Percentiles rank a stretch among this genome's conserved stretches.
Conservation (phyloP, 768 basidiomycete species). For the Nidularia sp. region DNA sequence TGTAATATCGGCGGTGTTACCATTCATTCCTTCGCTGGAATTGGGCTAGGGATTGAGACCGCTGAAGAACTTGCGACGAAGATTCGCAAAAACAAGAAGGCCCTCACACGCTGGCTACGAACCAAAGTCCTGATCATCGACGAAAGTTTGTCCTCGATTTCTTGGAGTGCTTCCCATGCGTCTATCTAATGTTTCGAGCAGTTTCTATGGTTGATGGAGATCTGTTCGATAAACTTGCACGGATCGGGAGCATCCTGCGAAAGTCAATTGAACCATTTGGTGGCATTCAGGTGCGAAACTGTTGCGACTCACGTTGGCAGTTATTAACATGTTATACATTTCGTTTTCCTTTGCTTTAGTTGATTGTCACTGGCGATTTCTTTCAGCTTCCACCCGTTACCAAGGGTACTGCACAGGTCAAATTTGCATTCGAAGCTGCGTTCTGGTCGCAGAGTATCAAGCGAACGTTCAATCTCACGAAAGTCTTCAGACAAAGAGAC, state of each 20-base stretch:
- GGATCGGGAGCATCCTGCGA: constrained; percentile 62
- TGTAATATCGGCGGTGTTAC: constrained; percentile 97
- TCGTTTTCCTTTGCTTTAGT: constrained; percentile 33
- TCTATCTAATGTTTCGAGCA: too few species aligned
- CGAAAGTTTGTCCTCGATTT: constrained; percentile 46
- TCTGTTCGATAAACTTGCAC: constrained; percentile 85
- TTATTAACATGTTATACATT: too few species aligned
- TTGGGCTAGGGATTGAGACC: constrained; percentile 75
- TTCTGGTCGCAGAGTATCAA: constrained; percentile 72
- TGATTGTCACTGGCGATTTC: constrained; percentile 95
- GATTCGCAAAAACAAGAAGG: constrained; percentile 82
- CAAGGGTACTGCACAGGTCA: constrained; percentile 54
- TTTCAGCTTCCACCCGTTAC: constrained; percentile 95
- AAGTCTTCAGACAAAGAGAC: constrained; percentile 94
- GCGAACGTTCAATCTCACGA: constrained; percentile 86
- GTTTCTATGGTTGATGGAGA: constrained; percentile 98
- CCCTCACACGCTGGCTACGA: constrained; percentile 72
- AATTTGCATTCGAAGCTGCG: constrained; percentile 90
- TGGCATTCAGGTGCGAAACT: constrained; percentile 73
- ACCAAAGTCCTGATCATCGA: constrained; percentile 84
- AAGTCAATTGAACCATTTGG: constrained; percentile 77
- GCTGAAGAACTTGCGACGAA: constrained; percentile 60
- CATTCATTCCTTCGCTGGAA: constrained; percentile 93
- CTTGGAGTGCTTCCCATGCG: too few species aligned
- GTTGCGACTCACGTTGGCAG: not conserved